These are phyloP conservation scores for Fusarium sp. DNA, from an alignment of 2,329 filamentous ascomycete species.

Conservation along the genomic window DNA sequence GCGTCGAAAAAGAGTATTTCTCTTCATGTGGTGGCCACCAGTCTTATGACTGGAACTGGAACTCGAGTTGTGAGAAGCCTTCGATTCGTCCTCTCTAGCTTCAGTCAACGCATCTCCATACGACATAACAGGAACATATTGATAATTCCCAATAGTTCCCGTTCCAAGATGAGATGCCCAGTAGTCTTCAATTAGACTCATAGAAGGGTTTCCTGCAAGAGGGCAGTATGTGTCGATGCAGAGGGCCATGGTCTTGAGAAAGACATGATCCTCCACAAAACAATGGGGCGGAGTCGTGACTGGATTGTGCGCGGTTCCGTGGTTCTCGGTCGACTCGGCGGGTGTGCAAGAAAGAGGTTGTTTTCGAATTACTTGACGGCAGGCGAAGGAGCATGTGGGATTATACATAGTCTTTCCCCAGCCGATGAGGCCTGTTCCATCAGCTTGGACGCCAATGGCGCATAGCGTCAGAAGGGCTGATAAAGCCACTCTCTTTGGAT, in stretches of 20 bases:
- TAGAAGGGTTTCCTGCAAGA: constrained; percentile 28
- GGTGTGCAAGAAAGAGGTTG: constrained; percentile 48
- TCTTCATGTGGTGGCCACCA: not conserved
- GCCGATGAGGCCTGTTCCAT: constrained; percentile 49
- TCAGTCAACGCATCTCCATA: constrained; percentile 44
- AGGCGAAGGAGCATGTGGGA: constrained; percentile 51
- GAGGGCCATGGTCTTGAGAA: constrained; percentile 49
- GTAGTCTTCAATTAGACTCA: constrained; percentile 40
- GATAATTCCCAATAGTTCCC: constrained; percentile 40
- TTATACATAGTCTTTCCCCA: constrained; percentile 50
- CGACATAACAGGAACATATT: constrained; percentile 42
- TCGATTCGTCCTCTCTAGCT: constrained; percentile 37
- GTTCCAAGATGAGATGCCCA: constrained; percentile 47
- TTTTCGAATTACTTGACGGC: constrained; percentile 45
- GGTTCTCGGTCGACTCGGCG: constrained; percentile 20
- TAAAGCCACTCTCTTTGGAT: not conserved
- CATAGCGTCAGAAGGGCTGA: not conserved
- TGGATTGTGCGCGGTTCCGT: constrained; percentile 41
- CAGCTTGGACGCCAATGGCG: constrained; percentile 2
- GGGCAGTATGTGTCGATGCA: constrained; percentile 50
- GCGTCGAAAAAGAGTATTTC: not conserved
- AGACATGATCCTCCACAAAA: constrained; percentile 44
- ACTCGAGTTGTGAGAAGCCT: not conserved
- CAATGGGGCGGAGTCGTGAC: constrained; percentile 43
- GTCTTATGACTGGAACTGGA: not conserved